Evolutionary conservation across 148 eudicot species (phyloP), one percentile per base, ranked within the genome.

Genomic region (Vaccinium vitisidaea): DNA sequence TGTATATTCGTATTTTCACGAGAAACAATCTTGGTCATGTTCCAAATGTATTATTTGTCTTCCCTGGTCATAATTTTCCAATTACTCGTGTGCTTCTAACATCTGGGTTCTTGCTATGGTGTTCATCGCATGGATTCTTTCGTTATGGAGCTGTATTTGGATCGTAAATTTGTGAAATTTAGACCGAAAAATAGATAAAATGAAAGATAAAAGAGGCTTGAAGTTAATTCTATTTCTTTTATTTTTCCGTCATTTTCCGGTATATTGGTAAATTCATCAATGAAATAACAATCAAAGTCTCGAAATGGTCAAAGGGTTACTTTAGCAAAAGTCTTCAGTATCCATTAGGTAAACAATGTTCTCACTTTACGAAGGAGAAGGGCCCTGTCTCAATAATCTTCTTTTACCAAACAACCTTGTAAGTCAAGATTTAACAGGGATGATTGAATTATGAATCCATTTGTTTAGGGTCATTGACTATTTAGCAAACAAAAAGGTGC

Each of bases 1-100:
- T 89, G 86, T 88, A 89, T 87, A 86, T 43, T 77, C 67, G 70
- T 83, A 81, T 78, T 88, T 70, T 83, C 58, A 83, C 13, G 56
- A 80, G 82, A 80, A 77, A 52, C 76, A 14, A 52, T 43, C n/a
- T 9, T 30, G 65, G 50, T 82, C 55, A 53, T 30, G 48, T 32
- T 65, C 53, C 75, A 0, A 65, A n/a, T 23, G 9, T 21, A 48
- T 23, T 55, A 30, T 82, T 43, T 69, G 55, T 50, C 77, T 82
- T 52, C 61, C 48, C 23, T 12, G 32, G 80, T 79, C 46, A 53
- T 23, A 6, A 6, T 30, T 13, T 55, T 15, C 49, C 46, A 4
- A 16, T 16, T 43, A 50, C 48, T 4, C 8, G 81, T 16, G 6
- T 6, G 43, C 58, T 14, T 14, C 46, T 25, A 52, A 52, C 11